Conservation (phyloP, 805 yeast genomes). For the Hanseniaspora valbyensis region DNA sequence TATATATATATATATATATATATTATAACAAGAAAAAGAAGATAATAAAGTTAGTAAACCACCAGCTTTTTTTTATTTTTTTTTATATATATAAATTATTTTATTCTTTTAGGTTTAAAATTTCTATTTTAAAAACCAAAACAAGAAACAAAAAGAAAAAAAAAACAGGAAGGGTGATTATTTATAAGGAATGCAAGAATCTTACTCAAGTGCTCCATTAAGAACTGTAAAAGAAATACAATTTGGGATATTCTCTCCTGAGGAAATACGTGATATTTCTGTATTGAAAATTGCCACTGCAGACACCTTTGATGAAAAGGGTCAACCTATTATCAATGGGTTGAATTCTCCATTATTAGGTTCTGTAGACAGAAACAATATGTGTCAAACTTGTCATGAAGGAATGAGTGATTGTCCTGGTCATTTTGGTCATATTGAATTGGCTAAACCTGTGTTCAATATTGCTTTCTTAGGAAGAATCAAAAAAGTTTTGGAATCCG, state of each 20-base stretch:
- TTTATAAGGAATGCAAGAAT: constrained; percentile 26
- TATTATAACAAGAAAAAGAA: neutral
- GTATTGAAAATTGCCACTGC: constrained; percentile 98
- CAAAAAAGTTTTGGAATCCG: constrained; percentile 90
- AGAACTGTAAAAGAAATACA: constrained; percentile 97
- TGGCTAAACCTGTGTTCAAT: constrained; percentile 97
- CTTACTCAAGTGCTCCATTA: constrained; percentile 96
- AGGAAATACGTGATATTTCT: constrained; percentile 91
- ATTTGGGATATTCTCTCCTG: constrained; percentile 95
- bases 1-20: no score
- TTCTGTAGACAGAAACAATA: constrained; percentile 90
- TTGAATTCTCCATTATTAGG: constrained; percentile 95
- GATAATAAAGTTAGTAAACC: neutral
- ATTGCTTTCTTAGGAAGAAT: constrained; percentile 90
- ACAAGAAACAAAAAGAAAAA: constrained; percentile 4
- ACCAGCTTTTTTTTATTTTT: neutral
- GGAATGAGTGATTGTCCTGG: constrained; percentile 99
- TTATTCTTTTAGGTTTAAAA: neutral
- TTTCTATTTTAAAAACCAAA: constrained; percentile 8
- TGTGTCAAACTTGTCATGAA: constrained; percentile 98
- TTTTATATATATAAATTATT: neutral
- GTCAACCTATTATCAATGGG: constrained; percentile 94
- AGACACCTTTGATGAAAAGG: constrained; percentile 98
- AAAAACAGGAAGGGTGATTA: neutral
- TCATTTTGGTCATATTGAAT: constrained; percentile 96